These are phyloP conservation scores for Amanita pallidorosea DNA, from an alignment of 768 basidiomycete genomes.

Conservation along the genomic window DNA sequence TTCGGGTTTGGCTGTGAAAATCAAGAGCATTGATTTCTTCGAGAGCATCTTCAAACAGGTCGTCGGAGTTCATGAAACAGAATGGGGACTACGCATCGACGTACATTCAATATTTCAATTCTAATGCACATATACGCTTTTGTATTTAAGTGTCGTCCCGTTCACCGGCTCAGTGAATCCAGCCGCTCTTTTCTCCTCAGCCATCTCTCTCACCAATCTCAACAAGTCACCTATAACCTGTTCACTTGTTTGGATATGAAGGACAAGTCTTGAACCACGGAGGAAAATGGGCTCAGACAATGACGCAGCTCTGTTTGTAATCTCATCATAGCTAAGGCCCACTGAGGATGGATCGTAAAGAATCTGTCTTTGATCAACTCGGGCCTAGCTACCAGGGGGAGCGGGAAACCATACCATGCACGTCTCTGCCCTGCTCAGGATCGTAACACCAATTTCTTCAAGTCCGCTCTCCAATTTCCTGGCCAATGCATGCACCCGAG, in stretches of 20 bases:
- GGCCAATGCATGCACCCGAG: constrained; percentile 65
- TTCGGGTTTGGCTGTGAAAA: constrained; percentile 9
- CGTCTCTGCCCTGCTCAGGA: constrained; percentile 71
- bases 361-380: constrained; percentile 31
- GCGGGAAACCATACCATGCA: constrained; percentile 59
- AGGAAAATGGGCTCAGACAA: constrained; percentile 65
- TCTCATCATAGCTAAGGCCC: constrained; percentile 59
- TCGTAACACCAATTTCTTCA: constrained; percentile 59
- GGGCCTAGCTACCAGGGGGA: background rate
- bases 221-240: constrained; percentile 80
- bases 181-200: constrained; percentile 55
- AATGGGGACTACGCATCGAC: no score
- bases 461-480: constrained; percentile 60
- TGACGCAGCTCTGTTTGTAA: constrained; percentile 49
- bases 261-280: constrained; percentile 65
- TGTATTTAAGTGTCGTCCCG: constrained; percentile 15
- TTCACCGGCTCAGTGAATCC: constrained; percentile 35
- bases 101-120: no score
- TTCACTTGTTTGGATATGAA: constrained; percentile 79
- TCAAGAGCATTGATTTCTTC: constrained; percentile 63
- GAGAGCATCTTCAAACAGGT: constrained; percentile 54
- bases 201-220: constrained; percentile 45
- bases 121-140: constrained; percentile 38
- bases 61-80: constrained; percentile 63
- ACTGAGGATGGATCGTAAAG: constrained; percentile 73